A percentile compares a stretch with the other conserved stretches of the same genome.
These are phyloP conservation scores for Candida gorgasii DNA, from an alignment of 805 yeast species.

Conservation along the genomic window DNA sequence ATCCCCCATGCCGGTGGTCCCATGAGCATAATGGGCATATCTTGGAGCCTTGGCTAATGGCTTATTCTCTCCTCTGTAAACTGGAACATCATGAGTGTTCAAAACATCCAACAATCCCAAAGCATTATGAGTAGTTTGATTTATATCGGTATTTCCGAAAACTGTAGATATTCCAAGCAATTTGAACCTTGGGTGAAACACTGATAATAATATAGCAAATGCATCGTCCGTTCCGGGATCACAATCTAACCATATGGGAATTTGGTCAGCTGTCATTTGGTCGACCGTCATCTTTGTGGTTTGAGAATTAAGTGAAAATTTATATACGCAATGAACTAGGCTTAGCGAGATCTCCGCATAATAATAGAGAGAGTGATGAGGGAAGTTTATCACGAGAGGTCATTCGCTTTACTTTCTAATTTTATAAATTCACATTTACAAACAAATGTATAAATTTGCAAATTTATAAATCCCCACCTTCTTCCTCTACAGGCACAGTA, in stretches of 20 bases:
- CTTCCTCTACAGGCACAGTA: slow-evolving; percentile 66
- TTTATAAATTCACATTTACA: slow-evolving; percentile 1
- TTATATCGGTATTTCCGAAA: slow-evolving; percentile 68
- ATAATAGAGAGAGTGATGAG: too few relatives aligned
- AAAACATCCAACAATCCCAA: slow-evolving; percentile 65
- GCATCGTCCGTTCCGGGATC: slow-evolving; percentile 94
- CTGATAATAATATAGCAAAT: slow-evolving; percentile 66
- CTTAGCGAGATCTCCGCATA: slow-evolving; percentile 1
- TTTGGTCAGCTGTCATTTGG: slow-evolving; percentile 21
- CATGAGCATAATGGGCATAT: slow-evolving; percentile 68
- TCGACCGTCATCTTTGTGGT: too few relatives aligned
- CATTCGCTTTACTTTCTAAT: not conserved
- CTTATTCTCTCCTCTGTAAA: slow-evolving; percentile 61
- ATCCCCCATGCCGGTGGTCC: slow-evolving; percentile 78
- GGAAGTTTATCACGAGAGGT: not conserved
- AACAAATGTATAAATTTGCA: too few relatives aligned
- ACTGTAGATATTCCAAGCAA: slow-evolving; percentile 73
- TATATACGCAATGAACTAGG: slow-evolving; percentile 1
- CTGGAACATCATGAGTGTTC: slow-evolving; percentile 51
- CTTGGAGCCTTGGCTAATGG: slow-evolving; percentile 56
- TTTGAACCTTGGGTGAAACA: slow-evolving; percentile 57
- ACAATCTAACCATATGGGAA: slow-evolving; percentile 85
- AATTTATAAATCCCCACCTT: slow-evolving; percentile 24
- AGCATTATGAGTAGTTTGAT: slow-evolving; percentile 68
- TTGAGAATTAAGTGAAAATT: too few relatives aligned